Evolutionary conservation across 225 moss, liverwort and hornwort genomes (phyloP).

Genomic region (Marchantia polymorpha): DNA sequence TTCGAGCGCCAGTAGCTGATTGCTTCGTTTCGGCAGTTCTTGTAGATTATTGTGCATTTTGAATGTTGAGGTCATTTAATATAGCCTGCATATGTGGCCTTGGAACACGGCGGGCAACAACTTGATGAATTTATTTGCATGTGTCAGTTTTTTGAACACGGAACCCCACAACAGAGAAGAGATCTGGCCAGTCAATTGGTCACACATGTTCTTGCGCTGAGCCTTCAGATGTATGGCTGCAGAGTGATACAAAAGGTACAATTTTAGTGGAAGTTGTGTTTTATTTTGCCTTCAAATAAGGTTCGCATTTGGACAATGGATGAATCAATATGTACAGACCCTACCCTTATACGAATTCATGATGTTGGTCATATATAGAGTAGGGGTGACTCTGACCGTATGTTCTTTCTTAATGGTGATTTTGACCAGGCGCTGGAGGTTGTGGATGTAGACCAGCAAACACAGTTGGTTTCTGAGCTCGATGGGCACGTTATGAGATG

Average conservation of each 20-base stretch:
- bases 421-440: slow-evolving; percentile 76
- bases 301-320: neutral
- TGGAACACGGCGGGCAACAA: no score
- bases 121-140: neutral
- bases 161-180: slow-evolving; percentile 79
- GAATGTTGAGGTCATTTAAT: no score
- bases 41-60: no score
- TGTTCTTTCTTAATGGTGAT: neutral
- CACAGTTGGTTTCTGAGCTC: slow-evolving; percentile 80
- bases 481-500: slow-evolving; percentile 93
- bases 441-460: slow-evolving; percentile 89
- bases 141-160: slow-evolving; percentile 93
- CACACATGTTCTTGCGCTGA: slow-evolving; percentile 81
- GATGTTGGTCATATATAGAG: no score
- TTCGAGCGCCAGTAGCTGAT: no score
- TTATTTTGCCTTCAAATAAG: neutral
- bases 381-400: neutral
- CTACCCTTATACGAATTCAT: no score
- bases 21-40: no score
- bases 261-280: neutral
- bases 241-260: slow-evolving; percentile 95
- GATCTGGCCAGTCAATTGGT: slow-evolving; percentile 91
- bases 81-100: no score
- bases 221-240: slow-evolving; percentile 99
- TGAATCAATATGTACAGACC: no score